phyloP scores from a whole-genome alignment of 2,329 filamentous ascomycete genomes.

The Epichloe typhina region DNA sequence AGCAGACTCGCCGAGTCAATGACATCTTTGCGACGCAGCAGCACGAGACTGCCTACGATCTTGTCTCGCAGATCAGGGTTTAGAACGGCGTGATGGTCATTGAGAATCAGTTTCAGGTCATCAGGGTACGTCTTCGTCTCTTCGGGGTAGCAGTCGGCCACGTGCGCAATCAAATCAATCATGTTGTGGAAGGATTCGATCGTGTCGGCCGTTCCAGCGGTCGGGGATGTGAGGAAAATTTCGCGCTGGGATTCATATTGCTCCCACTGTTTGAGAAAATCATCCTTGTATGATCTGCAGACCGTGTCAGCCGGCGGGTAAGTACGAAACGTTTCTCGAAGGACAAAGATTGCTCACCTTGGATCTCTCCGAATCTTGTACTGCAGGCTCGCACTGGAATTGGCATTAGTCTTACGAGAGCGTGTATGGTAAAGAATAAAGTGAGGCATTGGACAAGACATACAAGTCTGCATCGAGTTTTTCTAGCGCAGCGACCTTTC shows the following conservation, averaged over 20 bases:
- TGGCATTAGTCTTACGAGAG: not conserved
- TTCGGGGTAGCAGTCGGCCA: conserved; percentile 83
- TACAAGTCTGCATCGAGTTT: conserved; percentile 86
- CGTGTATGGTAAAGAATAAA: not conserved
- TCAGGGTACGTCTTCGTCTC: conserved; percentile 65
- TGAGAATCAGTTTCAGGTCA: conserved; percentile 70
- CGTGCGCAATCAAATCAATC: conserved; percentile 86
- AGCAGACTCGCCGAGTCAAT: conserved; percentile 74
- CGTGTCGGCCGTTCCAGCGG: conserved; percentile 62
- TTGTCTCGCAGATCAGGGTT: conserved; percentile 84
- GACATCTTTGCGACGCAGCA: conserved; percentile 82
- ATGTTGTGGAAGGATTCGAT: conserved; percentile 78
- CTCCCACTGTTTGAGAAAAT: conserved; percentile 76
- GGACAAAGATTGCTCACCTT: conserved; percentile 35
- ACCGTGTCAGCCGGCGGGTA: conserved; percentile 5
- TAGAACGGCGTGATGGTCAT: conserved; percentile 68
- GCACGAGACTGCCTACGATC: conserved; percentile 77
- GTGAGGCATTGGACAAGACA: conserved; percentile 13
- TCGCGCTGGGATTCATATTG: conserved; percentile 87
- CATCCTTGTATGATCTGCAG: conserved; percentile 69
- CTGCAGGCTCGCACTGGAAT: conserved; percentile 60
- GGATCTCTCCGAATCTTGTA: conserved; percentile 87
- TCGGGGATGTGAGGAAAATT: conserved; percentile 77
- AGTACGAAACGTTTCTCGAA: conserved; percentile 2
- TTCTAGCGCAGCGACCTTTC: conserved; percentile 83